Percentiles rank a stretch among this genome's conserved stretches.
These are phyloP conservation scores for Eudorina sp. DNA, from an alignment of 139 green algal species.

Conservation along the genomic window DNA sequence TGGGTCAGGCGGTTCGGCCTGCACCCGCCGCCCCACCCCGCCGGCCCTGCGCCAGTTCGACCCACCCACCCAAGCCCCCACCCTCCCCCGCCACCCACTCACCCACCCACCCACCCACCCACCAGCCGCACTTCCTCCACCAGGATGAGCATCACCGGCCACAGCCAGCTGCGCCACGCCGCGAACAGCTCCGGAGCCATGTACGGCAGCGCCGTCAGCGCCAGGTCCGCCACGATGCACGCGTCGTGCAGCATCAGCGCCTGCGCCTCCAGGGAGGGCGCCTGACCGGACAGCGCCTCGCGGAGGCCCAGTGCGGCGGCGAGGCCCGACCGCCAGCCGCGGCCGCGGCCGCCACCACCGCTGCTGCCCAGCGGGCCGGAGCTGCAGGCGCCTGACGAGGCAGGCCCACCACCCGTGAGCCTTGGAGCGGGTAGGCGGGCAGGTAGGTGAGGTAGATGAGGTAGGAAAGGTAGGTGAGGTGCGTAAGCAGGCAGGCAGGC, in stretches of 20 bases:
- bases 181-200: neutral
- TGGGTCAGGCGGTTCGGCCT: too few relatives aligned
- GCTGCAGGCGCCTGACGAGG: neutral
- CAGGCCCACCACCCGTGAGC: too few relatives aligned
- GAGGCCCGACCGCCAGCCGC: neutral
- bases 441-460: too few relatives aligned
- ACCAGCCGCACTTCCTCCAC: constrained; percentile 37
- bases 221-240: neutral
- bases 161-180: neutral
- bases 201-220: neutral
- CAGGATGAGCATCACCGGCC: constrained; percentile 5
- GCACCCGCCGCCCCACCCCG: too few relatives aligned
- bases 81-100: neutral
- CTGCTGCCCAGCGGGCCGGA: neutral
- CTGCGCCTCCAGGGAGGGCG: neutral
- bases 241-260: constrained; percentile 3
- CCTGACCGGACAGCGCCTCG: neutral
- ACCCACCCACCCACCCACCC: neutral
- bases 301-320: neutral
- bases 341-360: neutral
- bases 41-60: too few relatives aligned
- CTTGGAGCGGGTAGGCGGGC: too few relatives aligned
- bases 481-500: too few relatives aligned
- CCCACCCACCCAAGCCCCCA: too few relatives aligned
- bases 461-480: too few relatives aligned